These are phyloP conservation scores for Croton laevigatus DNA, from an alignment of 441 rosid species.

Conservation along the genomic window DNA sequence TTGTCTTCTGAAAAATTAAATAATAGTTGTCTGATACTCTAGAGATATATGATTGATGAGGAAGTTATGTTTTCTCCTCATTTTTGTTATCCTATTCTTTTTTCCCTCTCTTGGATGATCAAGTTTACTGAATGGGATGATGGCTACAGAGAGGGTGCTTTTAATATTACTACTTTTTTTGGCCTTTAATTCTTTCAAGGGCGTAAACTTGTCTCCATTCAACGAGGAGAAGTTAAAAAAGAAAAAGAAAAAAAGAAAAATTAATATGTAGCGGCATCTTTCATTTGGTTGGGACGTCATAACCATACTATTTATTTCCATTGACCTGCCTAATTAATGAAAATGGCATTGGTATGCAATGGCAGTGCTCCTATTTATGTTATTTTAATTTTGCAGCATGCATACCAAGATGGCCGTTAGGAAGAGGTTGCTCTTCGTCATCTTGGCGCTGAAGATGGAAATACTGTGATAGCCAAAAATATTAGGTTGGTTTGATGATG, in stretches of 20 bases:
- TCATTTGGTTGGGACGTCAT: background rate
- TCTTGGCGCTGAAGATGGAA: constrained; percentile 68
- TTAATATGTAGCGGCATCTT: background rate
- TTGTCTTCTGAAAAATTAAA: too few species aligned
- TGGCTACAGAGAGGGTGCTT: background rate
- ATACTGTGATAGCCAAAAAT: constrained; percentile 55
- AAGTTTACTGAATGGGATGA: too few species aligned
- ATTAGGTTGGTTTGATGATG: constrained; percentile 39
- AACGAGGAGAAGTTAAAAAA: background rate
- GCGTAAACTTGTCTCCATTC: too few species aligned
- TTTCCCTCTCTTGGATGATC: background rate
- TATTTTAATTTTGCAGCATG: constrained; percentile 57
- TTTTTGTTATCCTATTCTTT: background rate
- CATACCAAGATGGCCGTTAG: constrained; percentile 62
- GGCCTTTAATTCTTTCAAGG: too few species aligned
- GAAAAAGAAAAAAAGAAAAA: background rate
- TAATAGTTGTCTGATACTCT: too few species aligned
- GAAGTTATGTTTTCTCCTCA: background rate
- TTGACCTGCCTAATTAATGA: background rate
- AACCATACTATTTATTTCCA: background rate
- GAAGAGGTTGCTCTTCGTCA: constrained; percentile 71
- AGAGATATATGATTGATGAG: too few species aligned
- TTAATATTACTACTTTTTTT: too few species aligned
- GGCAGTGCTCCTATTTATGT: constrained; percentile 19
- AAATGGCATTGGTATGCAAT: background rate